These are phyloP conservation scores for Emergomyces africanus DNA, from an alignment of 2,329 filamentous ascomycete species.

Conservation along the genomic window DNA sequence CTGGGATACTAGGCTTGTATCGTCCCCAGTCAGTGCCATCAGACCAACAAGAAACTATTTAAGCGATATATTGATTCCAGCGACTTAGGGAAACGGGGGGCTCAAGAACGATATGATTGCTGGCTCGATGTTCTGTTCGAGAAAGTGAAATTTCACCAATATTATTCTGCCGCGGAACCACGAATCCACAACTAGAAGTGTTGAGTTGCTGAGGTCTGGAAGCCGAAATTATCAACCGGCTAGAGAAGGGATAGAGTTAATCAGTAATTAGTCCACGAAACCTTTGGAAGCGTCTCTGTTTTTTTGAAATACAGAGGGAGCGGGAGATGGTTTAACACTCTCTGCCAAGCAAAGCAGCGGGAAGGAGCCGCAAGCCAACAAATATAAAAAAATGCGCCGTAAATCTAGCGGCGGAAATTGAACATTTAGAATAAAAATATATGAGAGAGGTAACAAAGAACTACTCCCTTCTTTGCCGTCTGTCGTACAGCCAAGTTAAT, in stretches of 20 bases:
- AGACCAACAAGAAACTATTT: background rate
- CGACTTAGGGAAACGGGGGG: background rate
- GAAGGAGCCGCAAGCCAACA: background rate
- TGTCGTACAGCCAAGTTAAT: background rate
- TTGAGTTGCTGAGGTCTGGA: background rate
- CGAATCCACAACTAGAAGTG: background rate
- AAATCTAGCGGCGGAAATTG: background rate
- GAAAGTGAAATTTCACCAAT: background rate
- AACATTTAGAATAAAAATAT: background rate
- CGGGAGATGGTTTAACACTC: too few relatives aligned
- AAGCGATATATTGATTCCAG: background rate
- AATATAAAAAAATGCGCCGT: too few relatives aligned
- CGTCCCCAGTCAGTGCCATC: background rate
- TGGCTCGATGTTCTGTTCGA: background rate
- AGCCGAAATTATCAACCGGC: background rate
- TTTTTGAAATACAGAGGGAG: background rate
- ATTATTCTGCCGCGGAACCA: background rate
- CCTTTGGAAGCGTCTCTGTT: background rate
- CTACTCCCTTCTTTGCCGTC: background rate
- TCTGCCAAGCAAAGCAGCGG: too few relatives aligned
- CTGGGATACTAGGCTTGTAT: background rate
- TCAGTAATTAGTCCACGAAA: background rate
- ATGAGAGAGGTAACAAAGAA: background rate
- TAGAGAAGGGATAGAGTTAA: background rate
- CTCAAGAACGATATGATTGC: background rate